Evolutionary conservation across 345 rosid genomes (phyloP), one percentile per base, ranked within the genome.

Genomic region (Eucalyptus cloeziana): DNA sequence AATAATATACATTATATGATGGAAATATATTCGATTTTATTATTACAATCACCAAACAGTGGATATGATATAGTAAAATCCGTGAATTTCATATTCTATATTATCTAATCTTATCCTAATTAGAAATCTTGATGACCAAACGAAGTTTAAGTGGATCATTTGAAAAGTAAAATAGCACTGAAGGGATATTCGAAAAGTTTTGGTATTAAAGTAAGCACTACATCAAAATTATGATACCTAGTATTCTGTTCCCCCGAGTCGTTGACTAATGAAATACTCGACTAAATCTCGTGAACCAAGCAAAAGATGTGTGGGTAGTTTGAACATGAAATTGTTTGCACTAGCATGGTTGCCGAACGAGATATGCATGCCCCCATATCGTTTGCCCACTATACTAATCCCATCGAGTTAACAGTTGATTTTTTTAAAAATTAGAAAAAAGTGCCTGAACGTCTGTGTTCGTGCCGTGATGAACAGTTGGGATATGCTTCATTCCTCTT

Each of bases 81-180:
- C 0, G 10, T 52, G 2, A 52, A 3, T 52, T 52, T 52, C 25
- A 52, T 52, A 52, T 52, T 52, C 0, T 21, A 21, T 52, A 2
- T 52, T 7, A 52, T 52, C 0, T 52, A 7, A 52, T 52, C 10
- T 0, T 2, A 52, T 21, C 0, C 0, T 1, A 1, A 0, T 21
- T 52, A 0, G 24, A 52, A 52, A 1, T 52, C 2, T 52, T 52
- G 10, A 52, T 0, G 25, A 52, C 1, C 2, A 19, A 52, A 52
- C 0, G 1, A 52, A 52, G 2, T 2, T 4, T 52, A 52, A 52
- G 58, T 52, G 10, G 30, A 56, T 56, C 30, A 25, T 56, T 56
- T 10, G 5, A 56, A 24, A 56, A 56, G 13, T 25, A 56, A 9
- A 24, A 25, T 22, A 9, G 30, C 62, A 24, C 0, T 2, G 3